A percentile compares a stretch with the other conserved stretches of the same genome.
Conservation (phyloP, 441 rosid species). For the Gossypium aridum region DNA sequence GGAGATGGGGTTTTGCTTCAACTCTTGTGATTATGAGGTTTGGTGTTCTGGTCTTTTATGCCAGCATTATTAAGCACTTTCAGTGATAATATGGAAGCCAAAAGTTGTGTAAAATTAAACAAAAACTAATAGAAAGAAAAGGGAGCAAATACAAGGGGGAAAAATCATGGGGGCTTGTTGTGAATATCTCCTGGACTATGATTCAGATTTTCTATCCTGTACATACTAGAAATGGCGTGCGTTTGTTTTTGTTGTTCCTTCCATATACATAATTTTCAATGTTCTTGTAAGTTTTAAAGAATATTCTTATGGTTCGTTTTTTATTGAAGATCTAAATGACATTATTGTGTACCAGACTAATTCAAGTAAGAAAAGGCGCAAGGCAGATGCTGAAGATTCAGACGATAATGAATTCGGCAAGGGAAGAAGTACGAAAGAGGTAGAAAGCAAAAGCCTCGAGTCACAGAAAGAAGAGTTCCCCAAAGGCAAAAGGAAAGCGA, state of each 20-base stretch:
- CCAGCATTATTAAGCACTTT: background rate
- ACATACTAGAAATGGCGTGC: background rate
- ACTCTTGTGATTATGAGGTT: constrained; percentile 3
- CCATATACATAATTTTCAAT: background rate
- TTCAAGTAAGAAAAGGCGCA: constrained; percentile 79
- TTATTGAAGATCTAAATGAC: constrained; percentile 8
- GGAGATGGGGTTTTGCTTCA: background rate
- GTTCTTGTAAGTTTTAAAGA: background rate
- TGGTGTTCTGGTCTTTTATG: background rate
- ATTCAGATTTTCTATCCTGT: background rate
- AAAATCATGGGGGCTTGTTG: background rate
- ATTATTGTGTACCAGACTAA: constrained; percentile 53
- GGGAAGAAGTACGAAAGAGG: constrained; percentile 35
- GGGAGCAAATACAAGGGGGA: background rate
- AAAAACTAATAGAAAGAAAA: background rate
- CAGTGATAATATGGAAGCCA: background rate
- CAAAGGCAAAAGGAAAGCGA: constrained; percentile 77
- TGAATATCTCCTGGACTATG: background rate
- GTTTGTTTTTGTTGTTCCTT: background rate
- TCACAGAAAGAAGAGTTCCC: constrained; percentile 75
- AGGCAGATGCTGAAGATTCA: constrained; percentile 66
- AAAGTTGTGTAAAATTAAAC: background rate
- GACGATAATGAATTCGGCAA: constrained; percentile 55
- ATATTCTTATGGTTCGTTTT: background rate
- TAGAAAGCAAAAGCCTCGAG: constrained; percentile 42